These are phyloP conservation scores for Trifolium repens DNA, from an alignment of 306 rosid species.

Conservation along the genomic window DNA sequence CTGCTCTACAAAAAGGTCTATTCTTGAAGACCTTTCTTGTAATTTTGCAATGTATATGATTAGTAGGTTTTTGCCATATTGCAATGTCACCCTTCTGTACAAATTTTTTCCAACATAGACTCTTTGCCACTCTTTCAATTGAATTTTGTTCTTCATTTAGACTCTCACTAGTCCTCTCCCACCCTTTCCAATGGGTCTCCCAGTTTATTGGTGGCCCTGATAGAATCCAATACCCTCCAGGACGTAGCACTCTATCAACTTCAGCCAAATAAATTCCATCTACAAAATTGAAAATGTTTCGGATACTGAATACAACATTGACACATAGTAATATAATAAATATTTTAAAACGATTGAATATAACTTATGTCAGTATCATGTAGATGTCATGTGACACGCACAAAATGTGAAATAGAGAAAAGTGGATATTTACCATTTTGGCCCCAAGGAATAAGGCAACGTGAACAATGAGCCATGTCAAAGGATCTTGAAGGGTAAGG, in stretches of 20 bases:
- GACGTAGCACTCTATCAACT: conserved; percentile 82
- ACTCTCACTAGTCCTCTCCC: conserved; percentile 72
- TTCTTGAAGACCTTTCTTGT: conserved; percentile 69
- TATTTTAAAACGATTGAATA: no score
- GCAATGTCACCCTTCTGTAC: conserved; percentile 78
- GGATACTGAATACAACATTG: neutral
- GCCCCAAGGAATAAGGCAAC: conserved; percentile 98
- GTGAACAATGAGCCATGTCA: conserved; percentile 99
- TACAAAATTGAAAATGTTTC: conserved; percentile 40
- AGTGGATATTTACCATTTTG: conserved; percentile 54
- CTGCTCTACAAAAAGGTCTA: conserved; percentile 69
- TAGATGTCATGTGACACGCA: no score
- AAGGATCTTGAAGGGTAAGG: conserved; percentile 96
- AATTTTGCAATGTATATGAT: conserved; percentile 73
- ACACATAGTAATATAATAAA: no score
- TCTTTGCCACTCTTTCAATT: conserved; percentile 77
- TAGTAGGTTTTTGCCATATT: conserved; percentile 88
- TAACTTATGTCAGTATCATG: no score
- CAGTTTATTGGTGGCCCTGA: conserved; percentile 98
- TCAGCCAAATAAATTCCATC: conserved; percentile 84
- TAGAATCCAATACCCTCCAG: conserved; percentile 96
- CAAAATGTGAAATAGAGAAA: no score
- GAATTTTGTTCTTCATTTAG: conserved; percentile 69
- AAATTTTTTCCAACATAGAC: conserved; percentile 90
- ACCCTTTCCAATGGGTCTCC: conserved; percentile 83